These are phyloP conservation scores for Saccharomycopsis oosterbeekiorum DNA, from an alignment of 805 yeast genomes.

Conservation along the genomic window DNA sequence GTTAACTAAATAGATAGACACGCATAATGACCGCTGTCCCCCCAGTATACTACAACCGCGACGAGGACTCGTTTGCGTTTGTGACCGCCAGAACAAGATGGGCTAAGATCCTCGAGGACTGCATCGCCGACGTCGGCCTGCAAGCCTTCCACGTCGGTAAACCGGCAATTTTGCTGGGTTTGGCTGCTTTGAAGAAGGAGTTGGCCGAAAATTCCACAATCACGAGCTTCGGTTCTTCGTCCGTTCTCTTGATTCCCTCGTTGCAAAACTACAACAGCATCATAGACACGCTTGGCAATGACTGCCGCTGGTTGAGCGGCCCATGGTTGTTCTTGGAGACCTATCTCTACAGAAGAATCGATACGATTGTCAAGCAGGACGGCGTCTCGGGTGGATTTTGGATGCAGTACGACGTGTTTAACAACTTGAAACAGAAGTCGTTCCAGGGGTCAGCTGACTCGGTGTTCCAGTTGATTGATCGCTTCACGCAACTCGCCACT, in stretches of 20 bases:
- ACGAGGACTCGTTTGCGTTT: constrained; percentile 70
- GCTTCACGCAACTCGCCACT: constrained; percentile 37
- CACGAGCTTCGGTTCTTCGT: constrained; percentile 30
- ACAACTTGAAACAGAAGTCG: constrained; percentile 57
- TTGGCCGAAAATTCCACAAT: constrained; percentile 24
- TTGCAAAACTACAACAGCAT: constrained; percentile 52
- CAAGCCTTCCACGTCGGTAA: constrained; percentile 14
- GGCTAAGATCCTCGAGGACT: constrained; percentile 71
- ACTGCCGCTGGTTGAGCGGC: constrained; percentile 59
- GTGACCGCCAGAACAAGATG: constrained; percentile 73
- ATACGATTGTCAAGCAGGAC: constrained; percentile 33
- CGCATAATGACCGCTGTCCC: background rate
- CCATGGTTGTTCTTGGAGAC: constrained; percentile 92
- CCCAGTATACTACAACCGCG: constrained; percentile 47
- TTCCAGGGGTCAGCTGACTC: constrained; percentile 69
- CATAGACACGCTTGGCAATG: constrained; percentile 25
- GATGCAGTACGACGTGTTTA: constrained; percentile 63
- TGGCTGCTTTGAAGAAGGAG: background rate
- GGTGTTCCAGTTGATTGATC: constrained; percentile 67
- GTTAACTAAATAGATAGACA: too few relatives aligned
- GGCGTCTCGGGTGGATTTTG: constrained; percentile 25
- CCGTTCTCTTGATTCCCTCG: constrained; percentile 30
- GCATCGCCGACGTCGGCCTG: constrained; percentile 46
- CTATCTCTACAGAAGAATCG: constrained; percentile 62
- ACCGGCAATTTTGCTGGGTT: constrained; percentile 8